Base-by-base conservation (phyloP, 345 rosid genomes). In the Hibiscus tridactylites region DNA sequence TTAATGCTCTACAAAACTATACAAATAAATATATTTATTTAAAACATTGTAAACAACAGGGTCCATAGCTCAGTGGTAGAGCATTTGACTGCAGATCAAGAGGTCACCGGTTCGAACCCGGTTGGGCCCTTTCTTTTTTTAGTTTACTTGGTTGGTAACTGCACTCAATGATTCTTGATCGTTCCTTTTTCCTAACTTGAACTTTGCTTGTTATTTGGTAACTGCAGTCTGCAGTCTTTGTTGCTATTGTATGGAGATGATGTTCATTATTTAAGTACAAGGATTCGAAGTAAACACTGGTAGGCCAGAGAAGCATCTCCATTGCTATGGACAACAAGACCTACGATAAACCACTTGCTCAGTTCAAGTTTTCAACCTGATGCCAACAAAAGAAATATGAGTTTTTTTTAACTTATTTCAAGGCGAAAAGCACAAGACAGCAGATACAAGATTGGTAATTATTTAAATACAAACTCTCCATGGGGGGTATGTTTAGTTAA, bases 21-120 rank as follows among this genome's bases (percentile, higher is more conserved):
- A 1, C 1, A 39, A 3, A 5, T 37, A 37, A 37, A 37, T 37
- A 37, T 0, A 31, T 0, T 4, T 31, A 31, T 31, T 31, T 31
- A 31, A 31, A 31, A 4, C 35, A 0, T 4, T 31, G 4, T 3
- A 31, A 31, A 29, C 35, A 12, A 28, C 2, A 39, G 44, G 44
- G 89, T 85, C 85, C 85, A 80, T 90, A 84, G 93, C 90, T 91
- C 89, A 88, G 93, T 85, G 89, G 96, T 89, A 85, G 93, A 89
- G 91, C 90, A 88, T 78, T 85, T 85, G 89, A 86, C 90, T 89
- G 87, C 88, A 85, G 92, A 84, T 89, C 88, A 82, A 86, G 81
- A 86, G 95, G 89, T 86, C 91, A 85, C 82, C 73, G 83, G 85
- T 81, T 83, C 80, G 47, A 44, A 44, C 13, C 12, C 47, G 47